These are phyloP conservation scores for Arabidopsis lyrata DNA, from an alignment of 441 rosid genomes.

Conservation along the genomic window DNA sequence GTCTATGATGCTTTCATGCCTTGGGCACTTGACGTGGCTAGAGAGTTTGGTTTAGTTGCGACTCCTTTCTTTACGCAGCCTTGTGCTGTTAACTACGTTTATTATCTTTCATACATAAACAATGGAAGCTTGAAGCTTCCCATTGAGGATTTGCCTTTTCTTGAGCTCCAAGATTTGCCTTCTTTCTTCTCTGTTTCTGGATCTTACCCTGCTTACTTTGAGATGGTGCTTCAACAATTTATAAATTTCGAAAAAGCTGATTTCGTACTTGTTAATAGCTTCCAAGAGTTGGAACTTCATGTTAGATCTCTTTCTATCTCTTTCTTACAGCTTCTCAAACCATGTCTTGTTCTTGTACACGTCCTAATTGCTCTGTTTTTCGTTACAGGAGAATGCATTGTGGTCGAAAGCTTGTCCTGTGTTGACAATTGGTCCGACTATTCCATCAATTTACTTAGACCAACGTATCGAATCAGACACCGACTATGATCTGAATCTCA, in stretches of 20 bases:
- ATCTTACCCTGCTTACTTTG: conserved; percentile 61
- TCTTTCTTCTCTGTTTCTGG: conserved; percentile 52
- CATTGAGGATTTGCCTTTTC: conserved; percentile 44
- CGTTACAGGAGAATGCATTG: conserved; percentile 50
- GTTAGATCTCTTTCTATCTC: conserved; percentile 46
- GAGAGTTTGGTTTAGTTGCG: conserved; percentile 43
- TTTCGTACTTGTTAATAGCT: conserved; percentile 60
- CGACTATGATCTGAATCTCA: conserved; percentile 52
- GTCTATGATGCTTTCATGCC: conserved; percentile 55
- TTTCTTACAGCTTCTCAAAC: not conserved
- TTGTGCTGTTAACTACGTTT: conserved; percentile 56
- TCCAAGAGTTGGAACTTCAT: conserved; percentile 60
- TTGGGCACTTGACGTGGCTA: conserved; percentile 58
- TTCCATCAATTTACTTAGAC: conserved; percentile 70
- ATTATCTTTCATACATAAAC: conserved; percentile 44
- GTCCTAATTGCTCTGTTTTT: conserved; percentile 10
- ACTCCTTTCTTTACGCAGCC: conserved; percentile 59
- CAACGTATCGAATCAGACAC: conserved; percentile 51
- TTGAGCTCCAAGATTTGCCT: conserved; percentile 69
- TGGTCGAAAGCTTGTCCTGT: conserved; percentile 51
- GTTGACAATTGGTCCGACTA: conserved; percentile 59
- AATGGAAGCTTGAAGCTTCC: conserved; percentile 48
- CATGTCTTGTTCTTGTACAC: not conserved
- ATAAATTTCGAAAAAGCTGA: conserved; percentile 61
- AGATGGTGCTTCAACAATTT: conserved; percentile 66